Evolutionary conservation across 768 basidiomycete genomes (phyloP).

Genomic region (Phlebiopsis flavidoalba): DNA sequence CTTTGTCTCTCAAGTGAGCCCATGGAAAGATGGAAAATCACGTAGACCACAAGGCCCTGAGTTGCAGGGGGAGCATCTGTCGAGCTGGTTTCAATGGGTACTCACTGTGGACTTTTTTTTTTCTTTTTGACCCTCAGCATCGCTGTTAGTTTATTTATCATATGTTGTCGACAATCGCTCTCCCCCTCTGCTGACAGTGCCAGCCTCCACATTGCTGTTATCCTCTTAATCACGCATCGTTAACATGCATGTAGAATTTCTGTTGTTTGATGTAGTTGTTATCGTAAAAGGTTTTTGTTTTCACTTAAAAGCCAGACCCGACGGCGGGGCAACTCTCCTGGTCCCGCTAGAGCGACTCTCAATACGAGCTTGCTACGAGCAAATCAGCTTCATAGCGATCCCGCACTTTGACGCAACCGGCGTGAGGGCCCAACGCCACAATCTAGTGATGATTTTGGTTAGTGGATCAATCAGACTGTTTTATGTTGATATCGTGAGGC

Average conservation of each 20-base stretch:
- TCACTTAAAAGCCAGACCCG: background rate
- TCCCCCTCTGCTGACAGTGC: background rate
- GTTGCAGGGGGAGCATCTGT: background rate
- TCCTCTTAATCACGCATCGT: background rate
- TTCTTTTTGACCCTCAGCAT: background rate
- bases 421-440: slow-evolving; percentile 9
- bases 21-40: slow-evolving; percentile 72
- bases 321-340: background rate
- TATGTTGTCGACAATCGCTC: background rate
- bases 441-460: slow-evolving; percentile 2
- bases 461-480: too few relatives aligned
- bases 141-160: background rate
- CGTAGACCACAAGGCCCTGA: background rate
- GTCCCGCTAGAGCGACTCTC: background rate
- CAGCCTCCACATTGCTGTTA: background rate
- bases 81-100: background rate
- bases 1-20: slow-evolving; percentile 70
- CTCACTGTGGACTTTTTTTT: background rate
- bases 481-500: background rate
- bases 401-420: slow-evolving; percentile 62
- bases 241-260: background rate
- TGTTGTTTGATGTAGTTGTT: background rate
- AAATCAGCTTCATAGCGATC: slow-evolving; percentile 51
- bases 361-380: slow-evolving; percentile 46
- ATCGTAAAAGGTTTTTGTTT: background rate